phyloP scores from a whole-genome alignment of 164 flowering plant genomes.

The Liquidambar formosana region DNA sequence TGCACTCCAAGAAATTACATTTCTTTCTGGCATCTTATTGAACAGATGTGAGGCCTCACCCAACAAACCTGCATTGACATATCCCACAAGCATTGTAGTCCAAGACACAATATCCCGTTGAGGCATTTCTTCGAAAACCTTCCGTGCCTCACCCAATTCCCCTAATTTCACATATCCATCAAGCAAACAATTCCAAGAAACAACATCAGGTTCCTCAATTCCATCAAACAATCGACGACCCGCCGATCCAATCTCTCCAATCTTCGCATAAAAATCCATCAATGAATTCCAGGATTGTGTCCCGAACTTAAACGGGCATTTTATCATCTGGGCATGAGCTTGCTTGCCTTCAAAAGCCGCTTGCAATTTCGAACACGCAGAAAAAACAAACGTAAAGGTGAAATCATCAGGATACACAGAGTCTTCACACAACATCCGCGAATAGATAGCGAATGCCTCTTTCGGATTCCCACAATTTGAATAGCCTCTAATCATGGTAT shows the following conservation, averaged over 20 bases:
- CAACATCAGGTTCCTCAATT: constrained; percentile 5
- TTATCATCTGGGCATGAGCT: constrained; percentile 17
- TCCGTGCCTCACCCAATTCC: not conserved
- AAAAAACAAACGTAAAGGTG: constrained; percentile 2
- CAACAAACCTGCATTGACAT: not conserved
- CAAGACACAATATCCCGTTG: constrained; percentile 10
- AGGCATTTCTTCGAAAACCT: constrained; percentile 11
- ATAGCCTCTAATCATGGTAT: constrained; percentile 7
- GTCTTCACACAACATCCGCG: not conserved
- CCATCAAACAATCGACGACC: constrained; percentile 8
- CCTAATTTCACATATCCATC: constrained; percentile 13
- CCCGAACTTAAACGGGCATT: not conserved
- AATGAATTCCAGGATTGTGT: constrained; percentile 10
- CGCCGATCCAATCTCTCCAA: constrained; percentile 6
- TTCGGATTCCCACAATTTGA: not conserved
- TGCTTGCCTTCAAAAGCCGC: not conserved
- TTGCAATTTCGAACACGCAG: constrained; percentile 1
- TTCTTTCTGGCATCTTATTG: constrained; percentile 5
- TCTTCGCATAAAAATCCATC: constrained; percentile 6
- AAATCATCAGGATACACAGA: constrained; percentile 2
- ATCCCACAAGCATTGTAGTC: constrained; percentile 2
- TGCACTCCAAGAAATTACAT: constrained; percentile 11
- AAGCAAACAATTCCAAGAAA: constrained; percentile 16
- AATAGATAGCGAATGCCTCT: constrained; percentile 1
- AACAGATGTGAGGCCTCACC: not conserved